A percentile compares a stretch with the other conserved stretches of the same genome.
Evolutionary conservation across 768 basidiomycete genomes (phyloP).

Genomic region (Panellus pusillus): DNA sequence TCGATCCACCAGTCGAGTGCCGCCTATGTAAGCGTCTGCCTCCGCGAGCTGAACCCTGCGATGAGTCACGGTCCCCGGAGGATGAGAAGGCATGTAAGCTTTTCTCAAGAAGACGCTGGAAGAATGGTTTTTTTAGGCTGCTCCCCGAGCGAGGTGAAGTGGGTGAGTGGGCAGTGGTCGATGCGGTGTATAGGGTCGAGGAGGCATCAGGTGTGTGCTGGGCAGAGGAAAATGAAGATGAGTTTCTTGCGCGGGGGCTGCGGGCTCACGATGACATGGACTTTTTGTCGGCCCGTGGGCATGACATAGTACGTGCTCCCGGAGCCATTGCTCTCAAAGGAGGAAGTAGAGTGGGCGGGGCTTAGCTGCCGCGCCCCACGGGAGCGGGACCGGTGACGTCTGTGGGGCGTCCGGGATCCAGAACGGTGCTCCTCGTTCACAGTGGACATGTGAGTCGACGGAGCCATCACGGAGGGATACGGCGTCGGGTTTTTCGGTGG

Average conservation of each 20-base stretch:
- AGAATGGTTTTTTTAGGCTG: conserved; percentile 53
- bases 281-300: conserved; percentile 70
- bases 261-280: conserved; percentile 68
- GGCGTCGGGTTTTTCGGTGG: conserved; percentile 42
- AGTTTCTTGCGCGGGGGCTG: conserved; percentile 10
- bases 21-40: conserved; percentile 45
- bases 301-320: conserved; percentile 77
- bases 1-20: conserved; percentile 46
- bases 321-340: conserved; percentile 52
- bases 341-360: conserved; percentile 37
- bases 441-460: conserved; percentile 34
- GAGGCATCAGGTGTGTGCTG: conserved; percentile 33
- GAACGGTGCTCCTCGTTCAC: conserved; percentile 38
- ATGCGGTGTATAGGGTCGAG: conserved; percentile 56
- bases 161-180: conserved; percentile 60
- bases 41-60: conserved; percentile 35
- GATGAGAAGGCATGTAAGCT: conserved; percentile 34
- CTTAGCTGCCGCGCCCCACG: conserved; percentile 16
- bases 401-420: conserved; percentile 18
- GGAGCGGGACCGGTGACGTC: conserved; percentile 30
- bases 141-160: conserved; percentile 43
- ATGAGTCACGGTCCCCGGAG: conserved; percentile 29
- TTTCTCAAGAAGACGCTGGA: conserved; percentile 59
- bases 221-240: conserved; percentile 25
- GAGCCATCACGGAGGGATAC: conserved; percentile 40